phyloP scores from a whole-genome alignment of 306 rosid species.

The Senna siamea region DNA sequence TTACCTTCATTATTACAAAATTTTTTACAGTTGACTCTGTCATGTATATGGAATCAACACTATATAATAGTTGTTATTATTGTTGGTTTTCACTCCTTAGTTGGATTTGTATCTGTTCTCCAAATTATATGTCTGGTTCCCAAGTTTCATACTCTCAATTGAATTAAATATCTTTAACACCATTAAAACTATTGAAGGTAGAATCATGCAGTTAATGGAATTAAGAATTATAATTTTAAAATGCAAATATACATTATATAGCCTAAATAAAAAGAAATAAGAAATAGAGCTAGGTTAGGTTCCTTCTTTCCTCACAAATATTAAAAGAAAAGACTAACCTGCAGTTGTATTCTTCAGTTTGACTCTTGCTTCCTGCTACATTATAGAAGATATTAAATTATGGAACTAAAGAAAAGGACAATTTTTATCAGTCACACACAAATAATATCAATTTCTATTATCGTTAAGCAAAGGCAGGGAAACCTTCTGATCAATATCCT shows the following conservation, averaged over 20 bases:
- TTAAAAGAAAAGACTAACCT: slow-evolving; percentile 44
- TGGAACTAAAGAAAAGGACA: slow-evolving; percentile 4
- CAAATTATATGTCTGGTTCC: background rate
- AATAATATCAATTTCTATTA: background rate
- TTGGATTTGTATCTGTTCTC: background rate
- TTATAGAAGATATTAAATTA: slow-evolving; percentile 35
- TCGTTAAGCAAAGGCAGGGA: slow-evolving; percentile 37
- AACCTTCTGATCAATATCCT: slow-evolving; percentile 46
- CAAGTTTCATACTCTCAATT: background rate
- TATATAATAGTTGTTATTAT: background rate
- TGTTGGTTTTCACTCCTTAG: background rate
- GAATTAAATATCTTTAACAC: background rate
- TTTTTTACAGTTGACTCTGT: background rate
- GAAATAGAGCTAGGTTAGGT: slow-evolving; percentile 23
- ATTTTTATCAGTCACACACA: background rate
- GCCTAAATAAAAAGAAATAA: slow-evolving; percentile 37
- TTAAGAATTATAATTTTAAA: background rate
- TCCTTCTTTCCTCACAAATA: slow-evolving; percentile 17
- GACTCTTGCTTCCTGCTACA: slow-evolving; percentile 50
- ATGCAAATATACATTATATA: slow-evolving; percentile 8
- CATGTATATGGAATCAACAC: background rate
- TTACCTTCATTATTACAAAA: background rate
- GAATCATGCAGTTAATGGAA: slow-evolving; percentile 5
- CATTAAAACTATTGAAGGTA: background rate
- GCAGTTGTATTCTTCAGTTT: slow-evolving; percentile 54